Evolutionary conservation across 2,329 filamentous ascomycete species (phyloP).

Genomic region (Didymella glomerata): DNA sequence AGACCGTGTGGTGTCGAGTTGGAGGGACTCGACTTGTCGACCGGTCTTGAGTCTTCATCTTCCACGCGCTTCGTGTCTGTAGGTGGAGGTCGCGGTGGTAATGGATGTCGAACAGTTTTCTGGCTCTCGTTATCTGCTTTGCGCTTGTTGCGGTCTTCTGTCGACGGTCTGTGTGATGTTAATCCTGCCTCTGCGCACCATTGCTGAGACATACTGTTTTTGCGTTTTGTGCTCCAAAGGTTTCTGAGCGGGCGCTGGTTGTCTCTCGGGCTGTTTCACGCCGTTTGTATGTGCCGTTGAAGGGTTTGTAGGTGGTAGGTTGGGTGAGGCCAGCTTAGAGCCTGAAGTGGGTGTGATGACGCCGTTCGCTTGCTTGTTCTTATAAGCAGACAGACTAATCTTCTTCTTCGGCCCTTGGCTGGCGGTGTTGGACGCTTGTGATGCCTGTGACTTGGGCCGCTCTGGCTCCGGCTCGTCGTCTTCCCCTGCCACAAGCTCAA

Average conservation of each 20-base stretch:
- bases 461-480: constrained; percentile 61
- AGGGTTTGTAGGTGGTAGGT: constrained; percentile 35
- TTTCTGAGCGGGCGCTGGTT: constrained; percentile 26
- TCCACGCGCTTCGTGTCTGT: constrained; percentile 48
- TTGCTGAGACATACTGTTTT: constrained; percentile 30
- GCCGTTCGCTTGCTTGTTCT: constrained; percentile 60
- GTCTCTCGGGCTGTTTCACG: constrained; percentile 34
- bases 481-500: constrained; percentile 61
- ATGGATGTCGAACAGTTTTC: constrained; percentile 19
- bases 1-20: constrained; percentile 50
- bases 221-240: constrained; percentile 23
- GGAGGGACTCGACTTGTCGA: constrained; percentile 40
- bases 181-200: constrained; percentile 14
- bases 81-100: constrained; percentile 25
- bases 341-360: constrained; percentile 37
- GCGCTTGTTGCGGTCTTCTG: constrained; percentile 28
- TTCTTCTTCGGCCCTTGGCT: constrained; percentile 64
- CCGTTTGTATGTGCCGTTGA: constrained; percentile 36
- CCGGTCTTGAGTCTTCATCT: constrained; percentile 48
- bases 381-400: constrained; percentile 69
- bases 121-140: constrained; percentile 29
- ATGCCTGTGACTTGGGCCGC: constrained; percentile 44
- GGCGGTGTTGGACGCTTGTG: constrained; percentile 49
- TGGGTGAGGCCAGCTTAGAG: constrained; percentile 45
- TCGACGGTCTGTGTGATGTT: constrained; percentile 31